Evolutionary conservation across 352 stramenopile species (phyloP), one percentile per base, ranked within the genome.

Genomic region (Pythium rhizo-oryzae): DNA sequence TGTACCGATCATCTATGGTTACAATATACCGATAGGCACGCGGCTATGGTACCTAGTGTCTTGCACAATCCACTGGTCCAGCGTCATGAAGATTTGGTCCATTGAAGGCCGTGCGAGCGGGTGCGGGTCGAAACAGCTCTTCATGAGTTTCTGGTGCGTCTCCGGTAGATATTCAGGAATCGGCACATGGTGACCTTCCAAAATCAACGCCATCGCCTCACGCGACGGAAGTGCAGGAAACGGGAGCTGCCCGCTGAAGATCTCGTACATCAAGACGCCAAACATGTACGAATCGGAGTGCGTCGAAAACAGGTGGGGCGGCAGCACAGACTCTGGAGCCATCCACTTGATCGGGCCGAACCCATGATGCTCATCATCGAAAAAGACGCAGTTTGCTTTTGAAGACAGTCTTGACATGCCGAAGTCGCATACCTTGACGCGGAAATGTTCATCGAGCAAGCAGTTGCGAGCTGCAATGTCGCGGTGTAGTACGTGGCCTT

Each of bases 271-370:
- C 15, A 91, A 62, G 21, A 91, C 81, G 8, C 82, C 84, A 28
- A 91, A 93, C 80, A 90, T 90, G 75, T 90, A 93, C 59, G 81
- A 78, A 65, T 93, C 85, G 18, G 85, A 91, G 35, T 81, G 81
- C 18, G 73, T 81, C 2, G 84, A 93, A 64, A 91, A 93, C 8
- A 91, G 39, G 50, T 93, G 80, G 8, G 84, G 85, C 18, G 85
- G 80, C 13, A 81, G 57, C 9, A 91, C 78, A 0, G 81, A 90
- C 60, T 93, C 85, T 12, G 83, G 85, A 0, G 85, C 80, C 82
- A 91, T 91, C 81, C 81, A 91, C 53, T 93, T 91, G 35, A 91
- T 70, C 19, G 85, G 82, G 1, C 85, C 85, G 28, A 91, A 91
- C 25, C 80, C 82, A 33, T 80, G 82, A 16, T 74, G 59, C 25